phyloP scores from a whole-genome alignment of 2,329 filamentous ascomycete species.

The Monosporascus cannonballus region DNA sequence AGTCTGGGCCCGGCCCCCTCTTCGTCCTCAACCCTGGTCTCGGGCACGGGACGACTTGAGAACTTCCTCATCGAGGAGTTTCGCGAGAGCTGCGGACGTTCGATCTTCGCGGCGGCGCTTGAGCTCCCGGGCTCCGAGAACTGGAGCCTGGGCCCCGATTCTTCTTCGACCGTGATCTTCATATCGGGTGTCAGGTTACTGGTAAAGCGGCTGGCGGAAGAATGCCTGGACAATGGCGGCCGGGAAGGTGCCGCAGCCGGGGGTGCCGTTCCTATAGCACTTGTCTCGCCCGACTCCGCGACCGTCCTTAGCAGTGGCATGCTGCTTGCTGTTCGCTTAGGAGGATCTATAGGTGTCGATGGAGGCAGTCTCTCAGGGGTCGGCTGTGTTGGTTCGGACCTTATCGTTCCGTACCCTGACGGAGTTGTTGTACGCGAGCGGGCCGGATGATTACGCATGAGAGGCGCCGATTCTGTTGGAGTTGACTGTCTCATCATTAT shows the following conservation, averaged over 20 bases:
- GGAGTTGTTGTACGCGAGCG: conserved; percentile 5
- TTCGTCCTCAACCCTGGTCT: conserved; percentile 52
- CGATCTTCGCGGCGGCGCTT: conserved; percentile 23
- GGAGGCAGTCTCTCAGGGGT: conserved; percentile 2
- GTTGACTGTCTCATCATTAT: conserved; percentile 25
- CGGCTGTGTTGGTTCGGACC: not conserved
- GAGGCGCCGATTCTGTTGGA: conserved; percentile 13
- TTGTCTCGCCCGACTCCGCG: conserved; percentile 3
- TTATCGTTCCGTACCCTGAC: conserved; percentile 22
- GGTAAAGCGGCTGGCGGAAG: conserved; percentile 58
- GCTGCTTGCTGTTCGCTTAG: conserved; percentile 8
- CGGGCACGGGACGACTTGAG: conserved; percentile 56
- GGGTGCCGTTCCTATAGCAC: conserved; percentile 1
- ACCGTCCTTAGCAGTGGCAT: conserved; percentile 3
- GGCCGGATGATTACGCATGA: conserved; percentile 11
- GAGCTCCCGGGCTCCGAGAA: conserved; percentile 50
- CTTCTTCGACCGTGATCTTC: conserved; percentile 58
- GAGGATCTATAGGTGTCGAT: conserved; percentile 8
- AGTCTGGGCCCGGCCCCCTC: conserved; percentile 54
- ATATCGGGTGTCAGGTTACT: conserved; percentile 69
- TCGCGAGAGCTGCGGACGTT: conserved; percentile 33
- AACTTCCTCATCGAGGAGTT: conserved; percentile 51
- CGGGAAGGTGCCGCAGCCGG: conserved; percentile 23
- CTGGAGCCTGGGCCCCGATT: conserved; percentile 65
- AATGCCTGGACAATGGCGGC: conserved; percentile 45